phyloP scores from a whole-genome alignment of 2,329 filamentous ascomycete genomes.

The Nigrospora oryzae region DNA sequence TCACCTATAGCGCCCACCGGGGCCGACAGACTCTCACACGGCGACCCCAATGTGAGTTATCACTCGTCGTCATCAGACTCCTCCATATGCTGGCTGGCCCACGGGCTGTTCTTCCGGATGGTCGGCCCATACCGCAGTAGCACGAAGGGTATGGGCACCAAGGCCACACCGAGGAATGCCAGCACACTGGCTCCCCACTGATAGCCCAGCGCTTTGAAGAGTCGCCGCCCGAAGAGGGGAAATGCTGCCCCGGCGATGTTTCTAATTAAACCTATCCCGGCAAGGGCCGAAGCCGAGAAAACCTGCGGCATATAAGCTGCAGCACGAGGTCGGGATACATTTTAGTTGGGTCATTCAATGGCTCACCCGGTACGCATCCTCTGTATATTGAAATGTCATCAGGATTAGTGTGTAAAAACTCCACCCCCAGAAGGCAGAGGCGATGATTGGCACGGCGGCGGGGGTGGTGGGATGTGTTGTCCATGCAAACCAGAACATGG shows the following conservation, averaged over 20 bases:
- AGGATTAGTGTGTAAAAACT: constrained; percentile 41
- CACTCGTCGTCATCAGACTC: constrained; percentile 6
- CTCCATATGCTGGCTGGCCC: constrained; percentile 15
- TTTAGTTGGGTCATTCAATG: too few relatives aligned
- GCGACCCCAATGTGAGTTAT: not conserved
- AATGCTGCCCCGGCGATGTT: constrained; percentile 28
- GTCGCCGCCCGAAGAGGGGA: constrained; percentile 25
- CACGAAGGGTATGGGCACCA: constrained; percentile 24
- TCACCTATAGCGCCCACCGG: too few relatives aligned
- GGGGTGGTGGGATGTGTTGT: constrained; percentile 19
- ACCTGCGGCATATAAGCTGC: constrained; percentile 12
- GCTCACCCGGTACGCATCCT: constrained; percentile 31
- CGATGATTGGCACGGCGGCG: constrained; percentile 39
- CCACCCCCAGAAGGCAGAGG: constrained; percentile 39
- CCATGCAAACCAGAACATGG: constrained; percentile 27
- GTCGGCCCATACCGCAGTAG: constrained; percentile 13
- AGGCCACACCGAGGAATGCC: constrained; percentile 21
- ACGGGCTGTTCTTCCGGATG: constrained; percentile 16
- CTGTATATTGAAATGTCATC: constrained; percentile 38
- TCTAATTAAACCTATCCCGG: constrained; percentile 29
- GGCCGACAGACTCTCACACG: too few relatives aligned
- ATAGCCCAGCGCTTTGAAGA: constrained; percentile 24
- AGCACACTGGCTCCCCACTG: constrained; percentile 26
- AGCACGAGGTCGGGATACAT: not conserved
- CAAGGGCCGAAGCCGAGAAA: constrained; percentile 29